Evolutionary conservation across 1,284 basidiomycete species (phyloP).

Genomic region (Rhizoctonia solani): DNA sequence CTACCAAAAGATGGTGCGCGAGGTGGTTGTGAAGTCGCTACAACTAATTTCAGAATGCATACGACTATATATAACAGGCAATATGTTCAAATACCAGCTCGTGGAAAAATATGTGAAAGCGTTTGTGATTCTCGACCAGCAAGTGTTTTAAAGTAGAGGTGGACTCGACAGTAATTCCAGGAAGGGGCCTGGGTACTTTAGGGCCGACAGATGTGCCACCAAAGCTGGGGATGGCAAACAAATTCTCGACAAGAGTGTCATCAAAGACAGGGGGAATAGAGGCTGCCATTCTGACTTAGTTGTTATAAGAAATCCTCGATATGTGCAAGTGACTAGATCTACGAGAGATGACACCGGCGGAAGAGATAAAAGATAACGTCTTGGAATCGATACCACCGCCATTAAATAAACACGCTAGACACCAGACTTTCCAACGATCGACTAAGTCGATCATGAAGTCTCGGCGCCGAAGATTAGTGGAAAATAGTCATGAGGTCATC

Average conservation of each 20-base stretch:
- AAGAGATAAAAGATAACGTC: no score
- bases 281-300: no score
- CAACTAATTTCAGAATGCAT: no score
- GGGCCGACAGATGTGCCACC: conserved; percentile 44
- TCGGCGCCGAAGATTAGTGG: no score
- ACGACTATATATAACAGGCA: not conserved
- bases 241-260: conserved; percentile 38
- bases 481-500: no score
- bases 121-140: conserved; percentile 60
- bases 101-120: conserved; percentile 66
- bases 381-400: no score
- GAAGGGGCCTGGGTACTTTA: conserved; percentile 47
- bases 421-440: no score
- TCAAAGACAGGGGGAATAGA: conserved; percentile 19
- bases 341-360: no score
- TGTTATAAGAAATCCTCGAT: no score
- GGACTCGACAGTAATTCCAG: conserved; percentile 57
- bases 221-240: conserved; percentile 50
- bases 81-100: conserved; percentile 48
- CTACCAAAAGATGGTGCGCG: conserved; percentile 35
- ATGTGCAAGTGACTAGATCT: no score
- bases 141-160: conserved; percentile 51
- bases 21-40: conserved; percentile 36
- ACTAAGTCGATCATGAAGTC: no score
- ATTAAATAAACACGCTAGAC: no score